phyloP scores from a whole-genome alignment of 768 basidiomycete species.

The Lactarius deliciosus region DNA sequence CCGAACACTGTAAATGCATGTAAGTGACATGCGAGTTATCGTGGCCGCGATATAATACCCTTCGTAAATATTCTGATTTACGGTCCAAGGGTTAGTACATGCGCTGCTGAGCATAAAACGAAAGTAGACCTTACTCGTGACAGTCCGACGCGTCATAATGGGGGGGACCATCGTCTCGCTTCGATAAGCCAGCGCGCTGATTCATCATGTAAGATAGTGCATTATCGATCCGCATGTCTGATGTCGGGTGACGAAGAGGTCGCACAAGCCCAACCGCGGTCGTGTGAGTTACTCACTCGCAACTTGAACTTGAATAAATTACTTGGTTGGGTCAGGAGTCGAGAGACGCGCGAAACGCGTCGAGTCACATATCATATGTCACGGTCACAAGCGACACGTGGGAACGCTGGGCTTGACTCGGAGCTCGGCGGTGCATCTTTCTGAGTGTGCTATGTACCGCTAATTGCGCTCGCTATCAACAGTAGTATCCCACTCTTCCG shows the following conservation, averaged over 20 bases:
- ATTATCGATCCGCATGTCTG: slow-evolving; percentile 16
- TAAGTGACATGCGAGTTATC: neutral
- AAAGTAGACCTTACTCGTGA: slow-evolving; percentile 13
- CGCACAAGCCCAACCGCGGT: neutral
- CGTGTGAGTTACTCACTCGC: neutral
- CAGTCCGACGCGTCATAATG: slow-evolving; percentile 11
- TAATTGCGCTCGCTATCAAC: too few relatives aligned
- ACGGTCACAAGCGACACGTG: neutral
- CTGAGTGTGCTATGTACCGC: too few relatives aligned
- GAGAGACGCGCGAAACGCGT: neutral
- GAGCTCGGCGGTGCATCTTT: too few relatives aligned
- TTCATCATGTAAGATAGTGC: slow-evolving; percentile 15
- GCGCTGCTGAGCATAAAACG: neutral
- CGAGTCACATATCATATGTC: neutral
- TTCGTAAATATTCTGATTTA: slow-evolving; percentile 20
- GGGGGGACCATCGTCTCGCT: neutral
- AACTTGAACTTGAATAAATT: neutral
- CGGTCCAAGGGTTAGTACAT: neutral
- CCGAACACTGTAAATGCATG: slow-evolving; percentile 58
- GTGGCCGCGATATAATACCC: neutral
- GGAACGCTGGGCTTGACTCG: too few relatives aligned
- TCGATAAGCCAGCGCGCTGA: slow-evolving; percentile 2
- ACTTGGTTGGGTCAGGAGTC: too few relatives aligned
- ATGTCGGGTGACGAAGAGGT: slow-evolving; percentile 6
- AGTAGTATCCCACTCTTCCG: too few relatives aligned